phyloP scores from a whole-genome alignment of 75 land plant species.

The Sequoia sempervirens region DNA sequence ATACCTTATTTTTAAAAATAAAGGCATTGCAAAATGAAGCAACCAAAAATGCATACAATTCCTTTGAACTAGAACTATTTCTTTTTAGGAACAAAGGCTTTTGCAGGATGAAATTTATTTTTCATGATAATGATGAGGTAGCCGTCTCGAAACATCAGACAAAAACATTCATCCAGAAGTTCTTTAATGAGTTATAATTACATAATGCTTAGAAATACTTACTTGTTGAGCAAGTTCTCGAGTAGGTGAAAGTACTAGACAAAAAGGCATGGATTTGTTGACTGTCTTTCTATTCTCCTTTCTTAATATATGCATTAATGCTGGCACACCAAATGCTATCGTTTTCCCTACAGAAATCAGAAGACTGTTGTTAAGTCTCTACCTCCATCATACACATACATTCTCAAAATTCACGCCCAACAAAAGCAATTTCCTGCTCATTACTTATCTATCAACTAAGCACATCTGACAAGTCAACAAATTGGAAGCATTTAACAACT shows the following conservation, averaged over 20 bases:
- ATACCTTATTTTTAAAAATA: background rate
- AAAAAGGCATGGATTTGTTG: constrained; percentile 42
- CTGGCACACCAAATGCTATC: constrained; percentile 93
- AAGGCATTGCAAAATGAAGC: background rate
- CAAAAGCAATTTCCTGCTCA: background rate
- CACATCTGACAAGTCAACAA: background rate
- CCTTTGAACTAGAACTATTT: background rate
- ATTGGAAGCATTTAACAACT: background rate
- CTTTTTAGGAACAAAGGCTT: background rate
- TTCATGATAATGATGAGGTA: background rate
- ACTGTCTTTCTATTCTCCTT: constrained; percentile 32
- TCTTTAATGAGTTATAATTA: background rate
- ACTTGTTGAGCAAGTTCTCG: constrained; percentile 93
- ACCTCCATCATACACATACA: background rate
- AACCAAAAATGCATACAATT: background rate
- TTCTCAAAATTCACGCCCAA: background rate
- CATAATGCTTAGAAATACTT: constrained; percentile 5
- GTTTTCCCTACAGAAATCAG: constrained; percentile 64
- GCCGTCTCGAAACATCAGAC: background rate
- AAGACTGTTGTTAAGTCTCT: background rate
- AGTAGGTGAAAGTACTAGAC: constrained; percentile 91
- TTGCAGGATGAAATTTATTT: background rate
- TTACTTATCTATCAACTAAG: background rate
- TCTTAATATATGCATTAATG: constrained; percentile 69
- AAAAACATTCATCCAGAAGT: background rate